phyloP scores from a whole-genome alignment of 2,329 filamentous ascomycete genomes.

The Hypoxylon sp. region DNA sequence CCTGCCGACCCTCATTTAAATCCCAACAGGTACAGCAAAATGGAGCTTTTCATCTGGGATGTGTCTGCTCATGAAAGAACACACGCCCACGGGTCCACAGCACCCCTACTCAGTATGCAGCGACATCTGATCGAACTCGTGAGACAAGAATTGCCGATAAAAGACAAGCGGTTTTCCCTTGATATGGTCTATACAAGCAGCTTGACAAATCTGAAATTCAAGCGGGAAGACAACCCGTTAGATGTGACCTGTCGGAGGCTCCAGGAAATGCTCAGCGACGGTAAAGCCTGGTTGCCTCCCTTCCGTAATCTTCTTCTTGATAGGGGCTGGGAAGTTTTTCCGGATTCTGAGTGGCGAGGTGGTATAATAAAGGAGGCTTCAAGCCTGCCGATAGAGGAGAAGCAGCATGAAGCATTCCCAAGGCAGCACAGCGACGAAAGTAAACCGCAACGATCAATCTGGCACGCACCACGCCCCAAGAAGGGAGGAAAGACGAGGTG shows the following conservation, averaged over 20 bases:
- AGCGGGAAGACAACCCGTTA: conserved; percentile 54
- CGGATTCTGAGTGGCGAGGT: conserved; percentile 38
- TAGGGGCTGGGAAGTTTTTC: conserved; percentile 59
- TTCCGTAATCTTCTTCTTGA: conserved; percentile 47
- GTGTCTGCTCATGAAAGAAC: conserved; percentile 50
- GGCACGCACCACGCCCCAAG: conserved; percentile 62
- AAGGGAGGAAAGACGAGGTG: conserved; percentile 53
- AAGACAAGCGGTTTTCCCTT: conserved; percentile 56
- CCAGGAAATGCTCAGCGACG: conserved; percentile 52
- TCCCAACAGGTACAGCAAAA: conserved; percentile 48
- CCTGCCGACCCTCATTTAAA: conserved; percentile 57
- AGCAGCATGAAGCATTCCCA: conserved; percentile 36
- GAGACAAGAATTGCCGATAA: conserved; percentile 49
- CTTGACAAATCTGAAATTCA: conserved; percentile 48
- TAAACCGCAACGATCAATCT: conserved; percentile 59
- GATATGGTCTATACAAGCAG: conserved; percentile 63
- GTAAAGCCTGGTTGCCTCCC: conserved; percentile 58
- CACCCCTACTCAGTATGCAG: conserved; percentile 62
- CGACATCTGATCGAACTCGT: conserved; percentile 60
- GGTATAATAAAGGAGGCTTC: conserved; percentile 28
- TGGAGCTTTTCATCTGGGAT: conserved; percentile 72
- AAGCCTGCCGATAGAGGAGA: conserved; percentile 5
- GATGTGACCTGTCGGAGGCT: conserved; percentile 62
- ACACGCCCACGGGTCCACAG: conserved; percentile 10
- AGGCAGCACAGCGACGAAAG: conserved; percentile 46